phyloP scores from a whole-genome alignment of 2,329 filamentous ascomycete genomes.

The Onygenales sp. region DNA sequence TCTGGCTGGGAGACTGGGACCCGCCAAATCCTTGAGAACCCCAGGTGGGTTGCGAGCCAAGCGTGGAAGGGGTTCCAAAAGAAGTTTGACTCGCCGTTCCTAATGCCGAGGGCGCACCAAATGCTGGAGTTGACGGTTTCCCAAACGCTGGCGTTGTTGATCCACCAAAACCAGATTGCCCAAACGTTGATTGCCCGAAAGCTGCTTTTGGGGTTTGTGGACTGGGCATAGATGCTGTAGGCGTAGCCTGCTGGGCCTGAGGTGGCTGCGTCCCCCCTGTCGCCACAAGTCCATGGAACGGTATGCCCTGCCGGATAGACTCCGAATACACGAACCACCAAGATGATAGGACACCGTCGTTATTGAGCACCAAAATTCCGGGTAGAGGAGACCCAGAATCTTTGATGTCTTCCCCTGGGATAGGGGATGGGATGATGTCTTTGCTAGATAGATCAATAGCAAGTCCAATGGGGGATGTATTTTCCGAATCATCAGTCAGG shows the following conservation, averaged over 20 bases:
- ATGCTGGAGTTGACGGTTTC: conserved; percentile 3
- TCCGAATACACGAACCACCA: conserved; percentile 94
- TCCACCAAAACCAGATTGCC: conserved; percentile 17
- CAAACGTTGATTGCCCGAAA: conserved; percentile 14
- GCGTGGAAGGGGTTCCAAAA: conserved; percentile 19
- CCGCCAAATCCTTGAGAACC: conserved; percentile 15
- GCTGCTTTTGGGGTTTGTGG: conserved; percentile 11
- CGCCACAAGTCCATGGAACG: conserved; percentile 61
- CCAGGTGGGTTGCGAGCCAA: conserved; percentile 16
- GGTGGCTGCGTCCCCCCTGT: conserved; percentile 15
- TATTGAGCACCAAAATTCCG: conserved; percentile 73
- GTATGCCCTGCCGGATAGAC: conserved; percentile 63
- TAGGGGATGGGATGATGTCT: conserved; percentile 68
- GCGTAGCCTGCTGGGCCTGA: conserved; percentile 12
- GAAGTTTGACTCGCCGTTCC: conserved; percentile 7
- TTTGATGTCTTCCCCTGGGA: conserved; percentile 66
- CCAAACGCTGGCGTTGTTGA: conserved; percentile 1
- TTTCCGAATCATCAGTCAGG: conserved; percentile 53
- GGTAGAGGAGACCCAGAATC: conserved; percentile 74
- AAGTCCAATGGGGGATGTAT: conserved; percentile 70
- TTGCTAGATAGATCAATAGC: conserved; percentile 75
- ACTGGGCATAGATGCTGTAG: conserved; percentile 9
- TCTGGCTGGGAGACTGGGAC: neutral
- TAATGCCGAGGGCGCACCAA: conserved; percentile 13
- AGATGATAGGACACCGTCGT: conserved; percentile 71